Evolutionary conservation across 495 filamentous ascomycete genomes (phyloP).

Genomic region (Neurospora sp.): DNA sequence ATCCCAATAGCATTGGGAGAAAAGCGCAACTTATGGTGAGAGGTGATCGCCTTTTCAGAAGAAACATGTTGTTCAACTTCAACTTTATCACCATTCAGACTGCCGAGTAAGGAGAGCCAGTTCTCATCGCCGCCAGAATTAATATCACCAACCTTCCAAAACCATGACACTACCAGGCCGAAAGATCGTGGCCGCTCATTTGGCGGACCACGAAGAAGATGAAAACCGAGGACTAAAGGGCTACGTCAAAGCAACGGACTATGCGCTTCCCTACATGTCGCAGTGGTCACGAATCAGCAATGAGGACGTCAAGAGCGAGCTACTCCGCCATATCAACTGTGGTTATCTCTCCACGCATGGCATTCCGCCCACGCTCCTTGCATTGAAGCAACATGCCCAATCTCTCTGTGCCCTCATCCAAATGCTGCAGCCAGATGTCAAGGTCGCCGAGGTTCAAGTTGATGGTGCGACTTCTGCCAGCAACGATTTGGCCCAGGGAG

Average conservation of each 20-base stretch:
- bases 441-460: conserved; percentile 17
- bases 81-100: neutral
- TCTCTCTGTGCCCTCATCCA: conserved; percentile 40
- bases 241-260: conserved; percentile 25
- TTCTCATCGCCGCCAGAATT: conserved; percentile 28
- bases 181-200: conserved; percentile 8
- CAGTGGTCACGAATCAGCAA: conserved; percentile 16
- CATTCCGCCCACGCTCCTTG: conserved; percentile 36
- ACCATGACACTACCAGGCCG: neutral
- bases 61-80: neutral
- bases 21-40: neutral
- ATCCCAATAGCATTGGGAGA: neutral
- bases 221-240: conserved; percentile 13
- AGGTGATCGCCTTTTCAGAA: neutral
- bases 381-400: conserved; percentile 47
- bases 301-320: conserved; percentile 4
- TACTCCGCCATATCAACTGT: conserved; percentile 39
- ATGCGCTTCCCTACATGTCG: conserved; percentile 22
- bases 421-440: conserved; percentile 24
- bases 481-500: neutral
- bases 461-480: neutral
- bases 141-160: conserved; percentile 17
- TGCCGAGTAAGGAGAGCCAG: neutral
- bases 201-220: conserved; percentile 21
- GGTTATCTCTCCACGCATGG: conserved; percentile 39